A percentile compares a stretch with the other conserved stretches of the same genome.
These are phyloP conservation scores for Hanseniaspora lachancei DNA, from an alignment of 805 yeast genomes.

Conservation along the genomic window DNA sequence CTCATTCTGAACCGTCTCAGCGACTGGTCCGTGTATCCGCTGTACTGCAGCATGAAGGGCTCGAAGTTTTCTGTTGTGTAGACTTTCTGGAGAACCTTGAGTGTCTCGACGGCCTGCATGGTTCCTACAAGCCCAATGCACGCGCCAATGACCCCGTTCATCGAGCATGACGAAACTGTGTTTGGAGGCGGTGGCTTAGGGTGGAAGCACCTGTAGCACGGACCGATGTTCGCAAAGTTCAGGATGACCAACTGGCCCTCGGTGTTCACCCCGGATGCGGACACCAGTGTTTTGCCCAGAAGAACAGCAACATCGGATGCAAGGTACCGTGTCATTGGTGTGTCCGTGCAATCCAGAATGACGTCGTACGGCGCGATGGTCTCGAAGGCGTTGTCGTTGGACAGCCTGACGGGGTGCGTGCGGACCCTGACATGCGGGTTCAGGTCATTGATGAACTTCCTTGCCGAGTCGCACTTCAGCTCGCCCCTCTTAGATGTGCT, in stretches of 20 bases:
- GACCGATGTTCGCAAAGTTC: constrained; percentile 55
- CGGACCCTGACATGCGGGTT: constrained; percentile 55
- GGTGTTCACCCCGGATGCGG: constrained; percentile 82
- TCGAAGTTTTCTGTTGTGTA: constrained; percentile 41
- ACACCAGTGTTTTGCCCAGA: constrained; percentile 56
- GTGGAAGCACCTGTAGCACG: constrained; percentile 89
- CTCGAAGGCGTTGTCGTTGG: constrained; percentile 45
- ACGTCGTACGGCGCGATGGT: constrained; percentile 56
- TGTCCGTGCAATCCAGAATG: constrained; percentile 87
- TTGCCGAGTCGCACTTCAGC: constrained; percentile 72
- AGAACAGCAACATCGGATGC: constrained; percentile 73
- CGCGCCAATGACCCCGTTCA: constrained; percentile 90
- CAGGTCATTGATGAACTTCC: constrained; percentile 34
- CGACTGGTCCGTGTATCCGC: constrained; percentile 53
- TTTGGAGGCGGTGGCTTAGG: constrained; percentile 84
- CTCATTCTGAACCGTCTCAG: constrained; percentile 73
- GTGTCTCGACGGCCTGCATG: constrained; percentile 76
- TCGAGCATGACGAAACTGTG: constrained; percentile 71
- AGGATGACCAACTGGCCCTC: constrained; percentile 82
- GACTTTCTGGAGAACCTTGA: constrained; percentile 52
- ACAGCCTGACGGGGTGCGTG: constrained; percentile 41
- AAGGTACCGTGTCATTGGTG: constrained; percentile 75
- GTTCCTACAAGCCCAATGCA: constrained; percentile 88
- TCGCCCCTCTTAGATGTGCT: constrained; percentile 51
- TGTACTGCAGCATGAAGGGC: constrained; percentile 58